Percentiles rank a stretch among this genome's conserved stretches.
Conservation (phyloP, 148 eudicot species). For the Bassia scoparia region DNA sequence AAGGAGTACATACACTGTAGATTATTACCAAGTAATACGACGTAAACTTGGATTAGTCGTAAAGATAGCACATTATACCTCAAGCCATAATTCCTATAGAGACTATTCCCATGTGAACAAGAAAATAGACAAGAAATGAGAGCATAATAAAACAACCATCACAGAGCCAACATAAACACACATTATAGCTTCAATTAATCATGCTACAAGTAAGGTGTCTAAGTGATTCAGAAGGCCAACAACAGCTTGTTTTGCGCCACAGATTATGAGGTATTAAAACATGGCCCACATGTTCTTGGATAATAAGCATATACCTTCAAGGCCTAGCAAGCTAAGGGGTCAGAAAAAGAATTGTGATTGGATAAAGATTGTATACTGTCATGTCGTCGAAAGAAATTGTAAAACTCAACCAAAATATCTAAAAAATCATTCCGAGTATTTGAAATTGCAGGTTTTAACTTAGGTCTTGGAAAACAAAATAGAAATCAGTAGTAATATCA, state of each 20-base stretch:
- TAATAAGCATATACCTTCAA: background rate
- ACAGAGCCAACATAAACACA: background rate
- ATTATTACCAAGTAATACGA: background rate
- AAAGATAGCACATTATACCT: background rate
- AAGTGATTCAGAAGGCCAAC: background rate
- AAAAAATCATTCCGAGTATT: background rate
- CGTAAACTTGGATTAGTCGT: background rate
- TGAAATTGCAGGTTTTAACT: background rate
- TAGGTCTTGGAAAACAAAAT: background rate
- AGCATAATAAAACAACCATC: background rate
- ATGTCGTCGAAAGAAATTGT: no score
- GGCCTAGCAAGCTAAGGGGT: no score
- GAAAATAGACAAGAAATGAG: background rate
- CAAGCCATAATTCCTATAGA: background rate
- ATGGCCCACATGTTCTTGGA: background rate
- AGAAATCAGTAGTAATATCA: background rate
- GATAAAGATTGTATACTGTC: no score
- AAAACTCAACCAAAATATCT: no score
- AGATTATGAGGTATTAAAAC: background rate
- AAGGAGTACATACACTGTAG: no score
- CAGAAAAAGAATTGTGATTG: no score
- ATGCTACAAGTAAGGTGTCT: background rate
- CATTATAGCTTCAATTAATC: background rate
- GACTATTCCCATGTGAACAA: background rate
- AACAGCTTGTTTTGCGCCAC: background rate